Conservation (phyloP, 768 basidiomycete genomes). For the Suillus ampliporus region DNA sequence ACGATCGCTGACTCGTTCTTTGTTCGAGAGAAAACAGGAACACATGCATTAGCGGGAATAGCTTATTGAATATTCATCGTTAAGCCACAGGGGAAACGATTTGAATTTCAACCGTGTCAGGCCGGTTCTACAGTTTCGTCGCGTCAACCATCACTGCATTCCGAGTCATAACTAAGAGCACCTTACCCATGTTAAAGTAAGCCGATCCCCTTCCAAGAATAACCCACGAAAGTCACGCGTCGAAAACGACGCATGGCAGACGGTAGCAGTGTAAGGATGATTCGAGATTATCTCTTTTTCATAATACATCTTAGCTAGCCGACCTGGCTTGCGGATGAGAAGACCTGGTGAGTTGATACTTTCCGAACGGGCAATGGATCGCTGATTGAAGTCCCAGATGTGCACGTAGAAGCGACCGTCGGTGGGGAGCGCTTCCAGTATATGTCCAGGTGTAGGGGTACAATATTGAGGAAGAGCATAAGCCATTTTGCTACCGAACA, state of each 20-base stretch:
- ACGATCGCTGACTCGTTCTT: too few species aligned
- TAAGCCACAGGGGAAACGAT: background rate
- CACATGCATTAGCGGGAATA: too few species aligned
- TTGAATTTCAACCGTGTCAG: background rate
- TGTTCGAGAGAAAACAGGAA: too few species aligned
- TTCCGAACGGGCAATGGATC: background rate
- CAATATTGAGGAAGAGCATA: background rate
- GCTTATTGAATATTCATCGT: too few species aligned
- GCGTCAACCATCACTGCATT: background rate
- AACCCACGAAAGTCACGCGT: background rate
- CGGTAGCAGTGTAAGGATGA: background rate
- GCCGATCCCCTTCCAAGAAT: background rate
- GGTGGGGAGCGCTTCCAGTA: background rate
- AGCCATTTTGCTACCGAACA: conserved; percentile 3
- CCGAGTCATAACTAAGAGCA: background rate
- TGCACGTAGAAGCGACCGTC: background rate
- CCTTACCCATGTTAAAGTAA: background rate
- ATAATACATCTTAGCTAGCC: background rate
- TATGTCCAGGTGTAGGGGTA: background rate
- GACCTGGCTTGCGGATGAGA: background rate
- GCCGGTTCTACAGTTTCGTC: background rate
- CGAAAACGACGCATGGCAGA: too few species aligned
- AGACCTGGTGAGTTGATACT: background rate
- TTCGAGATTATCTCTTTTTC: background rate
- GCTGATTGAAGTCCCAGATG: background rate